These are phyloP conservation scores for Dimocarpus longan DNA, from an alignment of 345 rosid genomes.

Conservation along the genomic window DNA sequence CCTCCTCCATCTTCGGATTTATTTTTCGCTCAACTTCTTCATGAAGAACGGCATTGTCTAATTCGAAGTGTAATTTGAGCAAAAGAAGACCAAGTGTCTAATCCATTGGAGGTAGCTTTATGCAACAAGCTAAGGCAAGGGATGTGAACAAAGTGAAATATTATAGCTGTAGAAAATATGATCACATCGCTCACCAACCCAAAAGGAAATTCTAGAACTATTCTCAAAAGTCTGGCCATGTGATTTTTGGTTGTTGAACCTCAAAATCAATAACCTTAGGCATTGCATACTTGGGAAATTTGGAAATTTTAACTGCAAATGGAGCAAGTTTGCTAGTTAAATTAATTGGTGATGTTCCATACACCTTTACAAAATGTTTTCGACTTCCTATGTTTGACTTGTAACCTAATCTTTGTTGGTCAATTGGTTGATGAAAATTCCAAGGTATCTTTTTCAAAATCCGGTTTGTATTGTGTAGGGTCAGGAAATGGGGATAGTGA, in stretches of 20 bases:
- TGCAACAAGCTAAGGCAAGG: neutral
- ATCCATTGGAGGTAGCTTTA: neutral
- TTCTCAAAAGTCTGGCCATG: neutral
- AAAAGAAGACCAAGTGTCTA: neutral
- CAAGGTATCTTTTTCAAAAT: neutral
- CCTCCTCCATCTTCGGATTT: neutral
- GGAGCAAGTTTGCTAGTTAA: neutral
- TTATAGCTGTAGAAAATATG: conserved; percentile 13
- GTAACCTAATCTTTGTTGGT: neutral
- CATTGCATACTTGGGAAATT: neutral
- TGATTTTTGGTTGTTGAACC: neutral
- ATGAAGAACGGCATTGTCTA: neutral
- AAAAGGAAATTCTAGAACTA: conserved; percentile 5
- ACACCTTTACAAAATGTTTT: neutral
- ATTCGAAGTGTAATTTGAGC: neutral
- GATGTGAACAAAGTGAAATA: neutral
- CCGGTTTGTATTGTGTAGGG: conserved; percentile 10
- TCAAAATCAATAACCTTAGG: neutral
- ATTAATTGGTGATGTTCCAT: neutral
- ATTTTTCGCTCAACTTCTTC: neutral
- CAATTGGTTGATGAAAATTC: conserved; percentile 4
- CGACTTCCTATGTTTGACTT: neutral
- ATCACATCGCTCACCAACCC: neutral
- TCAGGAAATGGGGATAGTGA: conserved; percentile 3
- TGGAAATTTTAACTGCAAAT: conserved; percentile 7